A percentile compares a stretch with the other conserved stretches of the same genome.
Conservation (phyloP, 441 rosid genomes). For the Populus trichocarpa region DNA sequence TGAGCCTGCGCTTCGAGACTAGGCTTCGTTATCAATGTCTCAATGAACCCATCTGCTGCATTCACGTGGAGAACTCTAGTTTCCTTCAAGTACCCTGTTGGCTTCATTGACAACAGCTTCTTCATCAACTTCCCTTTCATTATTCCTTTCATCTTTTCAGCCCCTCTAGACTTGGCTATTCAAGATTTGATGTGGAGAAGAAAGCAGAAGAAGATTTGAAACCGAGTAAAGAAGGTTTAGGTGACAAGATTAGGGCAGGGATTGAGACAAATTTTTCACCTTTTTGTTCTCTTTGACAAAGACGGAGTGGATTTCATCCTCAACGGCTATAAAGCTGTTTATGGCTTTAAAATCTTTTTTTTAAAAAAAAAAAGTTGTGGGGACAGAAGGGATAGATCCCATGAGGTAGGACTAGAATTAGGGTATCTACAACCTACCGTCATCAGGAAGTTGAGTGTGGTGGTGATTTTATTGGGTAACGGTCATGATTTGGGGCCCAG, state of each 20-base stretch:
- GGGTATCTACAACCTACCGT: not conserved
- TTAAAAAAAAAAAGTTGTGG: constrained; percentile 9
- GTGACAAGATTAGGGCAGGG: not conserved
- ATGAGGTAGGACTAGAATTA: not conserved
- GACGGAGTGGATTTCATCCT: constrained; percentile 9
- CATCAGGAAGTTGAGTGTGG: not conserved
- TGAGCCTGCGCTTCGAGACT: constrained; percentile 28
- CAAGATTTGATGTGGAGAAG: constrained; percentile 4
- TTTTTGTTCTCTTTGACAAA: not conserved
- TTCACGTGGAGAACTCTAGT: constrained; percentile 56
- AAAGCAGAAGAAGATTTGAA: not conserved
- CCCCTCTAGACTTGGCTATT: not conserved
- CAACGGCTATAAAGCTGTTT: constrained; percentile 59
- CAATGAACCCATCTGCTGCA: constrained; percentile 55
- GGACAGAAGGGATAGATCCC: constrained; percentile 8
- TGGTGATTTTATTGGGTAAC: constrained; percentile 12
- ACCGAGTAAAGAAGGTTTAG: constrained; percentile 3
- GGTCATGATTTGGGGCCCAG: constrained; percentile 19
- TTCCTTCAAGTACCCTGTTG: constrained; percentile 56
- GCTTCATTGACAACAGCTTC: constrained; percentile 63
- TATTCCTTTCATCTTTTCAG: constrained; percentile 54
- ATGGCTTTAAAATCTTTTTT: constrained; percentile 6
- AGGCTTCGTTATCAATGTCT: constrained; percentile 28
- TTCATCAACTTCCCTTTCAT: constrained; percentile 64
- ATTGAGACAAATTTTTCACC: not conserved